These are phyloP conservation scores for Penicillium sp. DNA, from an alignment of 2,329 filamentous ascomycete species.

Conservation along the genomic window DNA sequence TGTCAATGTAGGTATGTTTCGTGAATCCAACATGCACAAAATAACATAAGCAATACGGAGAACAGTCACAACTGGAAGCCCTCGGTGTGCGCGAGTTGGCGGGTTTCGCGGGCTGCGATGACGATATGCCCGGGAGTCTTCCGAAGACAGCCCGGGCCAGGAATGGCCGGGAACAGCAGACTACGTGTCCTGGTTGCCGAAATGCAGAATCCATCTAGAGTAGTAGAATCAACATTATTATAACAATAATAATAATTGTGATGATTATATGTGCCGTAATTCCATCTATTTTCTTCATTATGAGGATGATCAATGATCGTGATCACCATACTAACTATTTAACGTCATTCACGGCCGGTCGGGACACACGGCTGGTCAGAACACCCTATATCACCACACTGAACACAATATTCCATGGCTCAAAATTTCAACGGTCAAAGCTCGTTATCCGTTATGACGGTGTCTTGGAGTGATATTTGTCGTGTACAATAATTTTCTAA, in stretches of 20 bases:
- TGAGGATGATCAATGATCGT: neutral
- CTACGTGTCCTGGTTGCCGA: slow-evolving; percentile 4
- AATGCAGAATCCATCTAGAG: neutral
- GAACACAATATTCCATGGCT: too few relatives aligned
- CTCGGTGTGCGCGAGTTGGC: slow-evolving; percentile 3
- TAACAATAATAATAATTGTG: too few relatives aligned
- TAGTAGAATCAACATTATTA: neutral
- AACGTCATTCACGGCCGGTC: too few relatives aligned
- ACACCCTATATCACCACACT: too few relatives aligned
- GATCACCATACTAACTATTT: neutral
- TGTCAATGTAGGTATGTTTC: too few relatives aligned
- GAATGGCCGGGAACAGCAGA: slow-evolving; percentile 18
- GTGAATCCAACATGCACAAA: neutral
- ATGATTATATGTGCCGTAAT: too few relatives aligned
- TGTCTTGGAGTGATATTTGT: too few relatives aligned
- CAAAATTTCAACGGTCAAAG: too few relatives aligned
- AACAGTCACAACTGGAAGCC: slow-evolving; percentile 4
- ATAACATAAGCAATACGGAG: neutral
- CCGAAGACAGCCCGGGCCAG: slow-evolving; percentile 19
- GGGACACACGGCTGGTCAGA: too few relatives aligned
- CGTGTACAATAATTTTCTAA: too few relatives aligned
- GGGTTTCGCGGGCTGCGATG: slow-evolving; percentile 12
- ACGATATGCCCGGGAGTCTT: slow-evolving; percentile 23
- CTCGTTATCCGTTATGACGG: too few relatives aligned
- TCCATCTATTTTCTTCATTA: too few relatives aligned